Evolutionary conservation across 805 yeast species (phyloP).

Genomic region (Kodamaea restingae): DNA sequence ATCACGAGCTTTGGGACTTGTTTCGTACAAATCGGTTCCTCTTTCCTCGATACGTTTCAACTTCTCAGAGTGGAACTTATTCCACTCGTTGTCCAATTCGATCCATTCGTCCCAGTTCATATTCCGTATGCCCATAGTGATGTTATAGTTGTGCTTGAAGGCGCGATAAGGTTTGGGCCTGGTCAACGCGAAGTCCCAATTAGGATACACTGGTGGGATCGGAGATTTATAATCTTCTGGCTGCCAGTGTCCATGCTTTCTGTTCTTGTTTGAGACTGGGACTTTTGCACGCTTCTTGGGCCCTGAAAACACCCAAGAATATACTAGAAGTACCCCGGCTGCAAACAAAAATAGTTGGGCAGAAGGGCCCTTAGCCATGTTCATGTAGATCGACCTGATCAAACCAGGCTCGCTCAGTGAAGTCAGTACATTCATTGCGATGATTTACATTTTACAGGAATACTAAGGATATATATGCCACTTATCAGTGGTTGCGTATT

Average conservation of each 20-base stretch:
- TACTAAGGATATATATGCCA: not conserved
- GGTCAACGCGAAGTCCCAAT: constrained; percentile 50
- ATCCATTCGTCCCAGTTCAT: constrained; percentile 64
- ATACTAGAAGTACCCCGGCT: not conserved
- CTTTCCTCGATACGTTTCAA: constrained; percentile 43
- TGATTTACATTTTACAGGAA: not conserved
- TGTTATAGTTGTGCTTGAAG: constrained; percentile 57
- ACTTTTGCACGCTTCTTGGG: constrained; percentile 1
- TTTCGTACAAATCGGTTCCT: constrained; percentile 48
- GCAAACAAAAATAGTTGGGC: not conserved
- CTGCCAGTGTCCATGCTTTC: constrained; percentile 49
- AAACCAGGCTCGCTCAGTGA: not conserved
- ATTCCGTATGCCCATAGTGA: constrained; percentile 66
- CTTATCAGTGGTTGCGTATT: constrained; percentile 2
- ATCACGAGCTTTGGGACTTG: constrained; percentile 45
- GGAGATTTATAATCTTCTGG: constrained; percentile 53
- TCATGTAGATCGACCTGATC: not conserved
- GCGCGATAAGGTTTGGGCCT: constrained; percentile 63
- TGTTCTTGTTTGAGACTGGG: constrained; percentile 32
- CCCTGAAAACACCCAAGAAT: not conserved
- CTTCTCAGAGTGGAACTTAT: constrained; percentile 50
- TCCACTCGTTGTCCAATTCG: constrained; percentile 66
- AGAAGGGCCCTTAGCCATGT: not conserved
- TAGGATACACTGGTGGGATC: constrained; percentile 40
- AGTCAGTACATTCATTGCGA: not conserved